Base-by-base conservation (phyloP, 192 early-diverging fungal genomes). In the Coemansia sp. region DNA sequence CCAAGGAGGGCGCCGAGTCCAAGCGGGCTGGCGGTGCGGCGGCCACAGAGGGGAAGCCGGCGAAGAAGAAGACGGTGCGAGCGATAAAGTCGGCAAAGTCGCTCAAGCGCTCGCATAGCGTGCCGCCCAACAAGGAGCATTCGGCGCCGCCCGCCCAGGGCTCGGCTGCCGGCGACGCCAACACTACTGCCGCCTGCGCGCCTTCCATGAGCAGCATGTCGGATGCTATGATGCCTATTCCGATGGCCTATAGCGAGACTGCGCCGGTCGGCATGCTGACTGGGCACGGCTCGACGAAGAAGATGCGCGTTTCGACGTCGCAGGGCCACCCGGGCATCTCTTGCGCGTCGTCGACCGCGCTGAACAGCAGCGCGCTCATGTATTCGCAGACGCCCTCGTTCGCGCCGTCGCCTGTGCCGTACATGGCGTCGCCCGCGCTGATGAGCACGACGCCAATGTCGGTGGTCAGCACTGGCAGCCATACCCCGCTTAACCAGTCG, bases 101-200 rank as follows among this genome's bases (percentile, higher is more conserved):
- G 18, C 58, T 74, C 35, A 74, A 74, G 70, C 70, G 70, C 64
- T 74, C 70, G 38, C 59, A 63, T 46, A 74, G 70, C 52, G 47
- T 74, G 46, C 70, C 70, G 28, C 70, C 70, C n/a, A n/a, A n/a
- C 28, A 74, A 67, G 44, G 64, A 74, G 35, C 38, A 61, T 34
- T 42, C 42, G 37, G 45, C 49, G 12, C 48, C 52, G 38, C 51
- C 34, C 25, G 33, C 46, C 10, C 48, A 54, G 31, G 34, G 45
- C 27, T 17, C 47, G 14, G 19, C 37, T 14, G 31, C 36, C 13
- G 35, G 21, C 25, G 55, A 49, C 12, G 29, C 49, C 3, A 21
- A 44, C 3, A 31, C 35, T 26, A 37, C 32, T 11, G 41, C 37
- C 28, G 31, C n/a, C 13, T 17, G 22, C 9, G 20, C 47, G 16